Conservation (phyloP, 345 rosid species). For the Turnera subulata region DNA sequence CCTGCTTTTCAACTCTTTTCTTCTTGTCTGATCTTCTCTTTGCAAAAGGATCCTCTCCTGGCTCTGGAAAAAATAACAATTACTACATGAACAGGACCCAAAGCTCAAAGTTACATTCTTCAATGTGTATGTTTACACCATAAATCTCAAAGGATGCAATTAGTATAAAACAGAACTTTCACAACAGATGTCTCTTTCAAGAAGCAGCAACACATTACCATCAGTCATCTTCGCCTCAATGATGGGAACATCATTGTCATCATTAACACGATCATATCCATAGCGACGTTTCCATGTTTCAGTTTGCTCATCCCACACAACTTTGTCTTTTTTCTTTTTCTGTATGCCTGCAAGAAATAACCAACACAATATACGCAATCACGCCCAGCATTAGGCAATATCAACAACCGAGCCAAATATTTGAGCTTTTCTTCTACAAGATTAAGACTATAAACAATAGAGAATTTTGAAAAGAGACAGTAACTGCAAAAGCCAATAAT, state of each 20-base stretch:
- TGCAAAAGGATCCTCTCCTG: slow-evolving; percentile 86
- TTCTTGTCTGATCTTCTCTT: slow-evolving; percentile 71
- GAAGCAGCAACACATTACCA: slow-evolving; percentile 35
- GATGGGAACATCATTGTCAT: slow-evolving; percentile 77
- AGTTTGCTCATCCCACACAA: slow-evolving; percentile 81
- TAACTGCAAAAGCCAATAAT: too few relatives aligned
- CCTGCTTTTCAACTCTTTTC: slow-evolving; percentile 72
- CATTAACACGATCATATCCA: slow-evolving; percentile 92
- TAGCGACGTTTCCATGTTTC: slow-evolving; percentile 74
- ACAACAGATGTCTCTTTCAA: not conserved
- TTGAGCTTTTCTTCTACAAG: not conserved
- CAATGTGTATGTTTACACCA: too few relatives aligned
- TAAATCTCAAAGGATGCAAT: not conserved
- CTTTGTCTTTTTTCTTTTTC: slow-evolving; percentile 81
- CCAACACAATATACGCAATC: too few relatives aligned
- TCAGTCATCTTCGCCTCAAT: slow-evolving; percentile 80
- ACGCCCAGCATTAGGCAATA: not conserved
- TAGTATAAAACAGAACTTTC: not conserved
- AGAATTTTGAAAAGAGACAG: too few relatives aligned
- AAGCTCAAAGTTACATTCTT: not conserved
- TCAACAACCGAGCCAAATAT: not conserved
- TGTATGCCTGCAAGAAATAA: slow-evolving; percentile 53
- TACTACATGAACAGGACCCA: not conserved
- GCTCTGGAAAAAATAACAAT: slow-evolving; percentile 40
- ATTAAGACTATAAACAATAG: not conserved